These are phyloP conservation scores for Scedosporium aurantiacum DNA, from an alignment of 2,329 filamentous ascomycete genomes.

Conservation along the genomic window DNA sequence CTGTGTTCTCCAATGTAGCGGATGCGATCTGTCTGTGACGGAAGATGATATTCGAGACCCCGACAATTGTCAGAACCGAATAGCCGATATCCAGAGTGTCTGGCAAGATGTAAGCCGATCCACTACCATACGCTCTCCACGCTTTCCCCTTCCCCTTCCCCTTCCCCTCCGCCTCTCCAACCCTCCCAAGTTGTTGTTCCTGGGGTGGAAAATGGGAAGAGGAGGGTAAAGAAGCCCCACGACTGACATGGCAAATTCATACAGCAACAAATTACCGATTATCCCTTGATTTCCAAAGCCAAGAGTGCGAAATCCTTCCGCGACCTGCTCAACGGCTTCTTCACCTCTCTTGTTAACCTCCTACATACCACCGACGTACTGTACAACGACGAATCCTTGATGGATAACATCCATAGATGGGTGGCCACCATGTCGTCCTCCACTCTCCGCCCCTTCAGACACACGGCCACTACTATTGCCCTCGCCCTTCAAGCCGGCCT, in stretches of 20 bases:
- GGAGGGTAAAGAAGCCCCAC: neutral
- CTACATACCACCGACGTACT: conserved; percentile 74
- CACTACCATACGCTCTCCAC: neutral
- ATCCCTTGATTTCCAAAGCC: conserved; percentile 76
- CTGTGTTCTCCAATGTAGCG: conserved; percentile 59
- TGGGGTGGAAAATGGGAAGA: neutral
- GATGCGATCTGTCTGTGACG: conserved; percentile 69
- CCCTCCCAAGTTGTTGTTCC: conserved; percentile 3
- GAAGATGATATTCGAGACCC: conserved; percentile 79
- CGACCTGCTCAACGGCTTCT: conserved; percentile 66
- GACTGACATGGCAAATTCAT: neutral
- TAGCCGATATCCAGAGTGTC: conserved; percentile 77
- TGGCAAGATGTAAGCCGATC: conserved; percentile 58
- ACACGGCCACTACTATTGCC: conserved; percentile 81
- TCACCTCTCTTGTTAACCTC: conserved; percentile 62
- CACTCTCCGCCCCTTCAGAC: conserved; percentile 76
- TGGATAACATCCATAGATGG: conserved; percentile 88
- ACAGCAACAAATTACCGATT: conserved; percentile 71
- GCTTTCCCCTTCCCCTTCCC: neutral
- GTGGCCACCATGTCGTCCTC: conserved; percentile 84
- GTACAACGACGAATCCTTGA: conserved; percentile 64
- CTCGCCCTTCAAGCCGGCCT: conserved; percentile 70
- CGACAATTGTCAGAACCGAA: conserved; percentile 68
- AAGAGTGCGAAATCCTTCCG: conserved; percentile 71
- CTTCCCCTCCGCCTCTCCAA: too few relatives aligned